Evolutionary conservation across 2,329 filamentous ascomycete species (phyloP).

Genomic region (Stagonosporopsis tanaceti): DNA sequence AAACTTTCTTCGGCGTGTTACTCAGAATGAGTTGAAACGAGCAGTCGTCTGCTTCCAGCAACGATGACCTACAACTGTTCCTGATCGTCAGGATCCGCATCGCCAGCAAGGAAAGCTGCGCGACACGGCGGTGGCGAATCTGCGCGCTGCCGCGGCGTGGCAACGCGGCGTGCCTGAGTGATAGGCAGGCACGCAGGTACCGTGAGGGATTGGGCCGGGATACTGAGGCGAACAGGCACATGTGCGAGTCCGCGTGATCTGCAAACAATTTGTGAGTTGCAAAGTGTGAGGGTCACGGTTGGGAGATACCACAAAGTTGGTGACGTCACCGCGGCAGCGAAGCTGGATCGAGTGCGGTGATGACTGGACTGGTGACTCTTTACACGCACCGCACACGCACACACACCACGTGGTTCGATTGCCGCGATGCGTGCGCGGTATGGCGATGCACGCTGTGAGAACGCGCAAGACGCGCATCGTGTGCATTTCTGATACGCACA

Average conservation of each 20-base stretch:
- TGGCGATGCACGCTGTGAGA: conserved; percentile 1
- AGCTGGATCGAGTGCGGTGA: no score
- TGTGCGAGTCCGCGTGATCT: neutral
- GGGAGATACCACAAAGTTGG: neutral
- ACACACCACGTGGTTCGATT: conserved; percentile 1
- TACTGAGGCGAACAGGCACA: neutral
- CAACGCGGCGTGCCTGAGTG: conserved; percentile 9
- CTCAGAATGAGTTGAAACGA: neutral
- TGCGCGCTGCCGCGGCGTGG: conserved; percentile 11
- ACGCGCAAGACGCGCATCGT: conserved; percentile 67
- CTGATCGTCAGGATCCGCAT: conserved; percentile 11
- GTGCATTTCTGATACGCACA: conserved; percentile 81
- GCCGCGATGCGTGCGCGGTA: conserved; percentile 2
- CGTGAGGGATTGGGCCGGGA: conserved; percentile 7
- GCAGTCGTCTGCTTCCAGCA: neutral
- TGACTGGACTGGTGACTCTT: conserved; percentile 3
- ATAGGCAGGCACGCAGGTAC: conserved; percentile 21
- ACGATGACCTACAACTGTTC: neutral
- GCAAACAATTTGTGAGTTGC: neutral
- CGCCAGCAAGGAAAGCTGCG: conserved; percentile 2
- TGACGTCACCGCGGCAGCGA: conserved; percentile 9
- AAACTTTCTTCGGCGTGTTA: neutral
- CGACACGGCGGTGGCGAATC: neutral
- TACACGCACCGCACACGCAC: neutral
- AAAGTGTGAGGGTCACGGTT: neutral